Evolutionary conservation across 2,329 filamentous ascomycete genomes (phyloP).

Genomic region (Macrophomina tecta): DNA sequence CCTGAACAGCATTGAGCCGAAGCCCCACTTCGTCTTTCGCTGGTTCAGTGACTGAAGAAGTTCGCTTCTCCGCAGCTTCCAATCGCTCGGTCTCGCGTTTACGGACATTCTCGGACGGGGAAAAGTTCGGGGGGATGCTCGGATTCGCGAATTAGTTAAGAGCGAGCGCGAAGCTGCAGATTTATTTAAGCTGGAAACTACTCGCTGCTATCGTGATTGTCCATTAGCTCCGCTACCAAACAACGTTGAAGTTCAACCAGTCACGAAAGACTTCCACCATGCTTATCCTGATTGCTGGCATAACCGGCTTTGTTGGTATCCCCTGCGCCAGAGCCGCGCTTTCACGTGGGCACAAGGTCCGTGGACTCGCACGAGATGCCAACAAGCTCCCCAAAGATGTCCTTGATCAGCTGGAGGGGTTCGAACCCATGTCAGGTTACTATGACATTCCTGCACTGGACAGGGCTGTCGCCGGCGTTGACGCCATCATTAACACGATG

Average conservation of each 20-base stretch:
- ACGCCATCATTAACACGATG: conserved; percentile 46
- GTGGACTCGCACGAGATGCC: neutral
- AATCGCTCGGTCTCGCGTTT: too few species aligned
- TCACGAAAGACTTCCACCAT: neutral
- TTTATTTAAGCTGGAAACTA: too few species aligned
- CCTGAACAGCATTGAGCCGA: too few species aligned
- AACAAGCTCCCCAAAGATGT: neutral
- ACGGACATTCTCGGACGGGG: too few species aligned
- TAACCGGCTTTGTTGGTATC: neutral
- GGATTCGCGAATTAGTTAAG: too few species aligned
- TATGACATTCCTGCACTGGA: conserved; percentile 44
- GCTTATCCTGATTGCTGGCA: conserved; percentile 19
- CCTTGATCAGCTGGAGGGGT: conserved; percentile 36
- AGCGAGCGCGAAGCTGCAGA: too few species aligned
- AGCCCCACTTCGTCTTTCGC: too few species aligned
- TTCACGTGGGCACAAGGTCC: conserved; percentile 2
- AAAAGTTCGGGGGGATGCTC: too few species aligned
- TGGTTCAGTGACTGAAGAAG: too few species aligned
- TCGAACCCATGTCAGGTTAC: conserved; percentile 35
- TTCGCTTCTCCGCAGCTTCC: too few species aligned
- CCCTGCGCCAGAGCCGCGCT: neutral
- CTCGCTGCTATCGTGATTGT: too few species aligned
- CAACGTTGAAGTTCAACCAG: neutral
- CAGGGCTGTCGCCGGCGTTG: conserved; percentile 41
- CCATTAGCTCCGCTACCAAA: too few species aligned